Evolutionary conservation across 208 protist genomes (phyloP).

Genomic region (Crithidia fasciculata): DNA sequence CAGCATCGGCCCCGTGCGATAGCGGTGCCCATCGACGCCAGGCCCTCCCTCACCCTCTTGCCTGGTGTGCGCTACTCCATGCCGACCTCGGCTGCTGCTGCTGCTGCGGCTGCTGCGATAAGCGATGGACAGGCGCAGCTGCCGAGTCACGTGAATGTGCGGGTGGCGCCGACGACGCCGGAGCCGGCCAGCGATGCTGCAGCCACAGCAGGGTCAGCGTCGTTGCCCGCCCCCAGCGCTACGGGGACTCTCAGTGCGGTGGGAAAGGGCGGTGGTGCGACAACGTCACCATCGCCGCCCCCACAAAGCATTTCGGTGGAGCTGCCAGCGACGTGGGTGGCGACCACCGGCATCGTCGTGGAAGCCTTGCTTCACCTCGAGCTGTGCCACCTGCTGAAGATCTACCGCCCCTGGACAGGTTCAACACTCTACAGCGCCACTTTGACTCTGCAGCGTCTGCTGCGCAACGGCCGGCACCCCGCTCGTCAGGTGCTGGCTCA

Average conservation of each 20-base stretch:
- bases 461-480: constrained; percentile 45
- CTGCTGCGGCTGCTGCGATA: constrained; percentile 22
- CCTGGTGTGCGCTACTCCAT: constrained; percentile 30
- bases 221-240: too few species aligned
- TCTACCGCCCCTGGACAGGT: constrained; percentile 50
- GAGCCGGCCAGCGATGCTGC: not conserved
- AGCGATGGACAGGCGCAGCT: constrained; percentile 22
- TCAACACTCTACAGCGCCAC: constrained; percentile 56
- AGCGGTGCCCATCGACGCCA: constrained; percentile 24
- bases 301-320: constrained; percentile 30
- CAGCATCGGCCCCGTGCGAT: not conserved
- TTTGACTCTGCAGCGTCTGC: constrained; percentile 36
- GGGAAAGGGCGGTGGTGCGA: not conserved
- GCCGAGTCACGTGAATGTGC: constrained; percentile 26
- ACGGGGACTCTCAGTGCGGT: not conserved
- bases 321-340: constrained; percentile 39
- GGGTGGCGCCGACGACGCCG: not conserved
- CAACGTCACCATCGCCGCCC: not conserved
- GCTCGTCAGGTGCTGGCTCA: constrained; percentile 36
- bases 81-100: constrained; percentile 25
- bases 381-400: constrained; percentile 50
- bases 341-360: constrained; percentile 44
- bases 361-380: constrained; percentile 79
- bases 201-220: not conserved
- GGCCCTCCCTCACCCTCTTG: constrained; percentile 16